A percentile compares a stretch with the other conserved stretches of the same genome.
phyloP scores from a whole-genome alignment of 2,329 filamentous ascomycete species.

The Ilyonectria robusta region DNA sequence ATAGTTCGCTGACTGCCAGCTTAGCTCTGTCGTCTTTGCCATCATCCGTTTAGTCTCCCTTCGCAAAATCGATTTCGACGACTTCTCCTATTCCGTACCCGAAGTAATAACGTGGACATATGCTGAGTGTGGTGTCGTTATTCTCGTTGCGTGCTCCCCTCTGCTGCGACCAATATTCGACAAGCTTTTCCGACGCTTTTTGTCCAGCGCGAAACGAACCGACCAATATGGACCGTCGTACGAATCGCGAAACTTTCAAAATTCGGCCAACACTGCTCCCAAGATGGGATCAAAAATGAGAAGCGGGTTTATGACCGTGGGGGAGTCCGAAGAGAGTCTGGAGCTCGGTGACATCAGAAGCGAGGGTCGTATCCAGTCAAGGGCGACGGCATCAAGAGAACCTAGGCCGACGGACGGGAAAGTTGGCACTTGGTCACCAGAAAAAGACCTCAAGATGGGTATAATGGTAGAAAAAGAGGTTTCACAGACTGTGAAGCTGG shows the following conservation, averaged over 20 bases:
- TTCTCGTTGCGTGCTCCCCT: slow-evolving; percentile 45
- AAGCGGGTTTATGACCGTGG: slow-evolving; percentile 24
- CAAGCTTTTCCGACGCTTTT: slow-evolving; percentile 37
- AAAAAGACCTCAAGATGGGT: slow-evolving; percentile 3
- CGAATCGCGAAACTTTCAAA: slow-evolving; percentile 10
- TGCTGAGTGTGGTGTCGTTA: slow-evolving; percentile 44
- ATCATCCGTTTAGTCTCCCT: slow-evolving; percentile 41
- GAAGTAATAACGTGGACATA: slow-evolving; percentile 44
- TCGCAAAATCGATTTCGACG: slow-evolving; percentile 38
- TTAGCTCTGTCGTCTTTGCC: slow-evolving; percentile 51
- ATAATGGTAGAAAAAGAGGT: slow-evolving; percentile 26
- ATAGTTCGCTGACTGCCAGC: not conserved
- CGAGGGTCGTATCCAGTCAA: slow-evolving; percentile 13
- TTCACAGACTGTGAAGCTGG: slow-evolving; percentile 21
- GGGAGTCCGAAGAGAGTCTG: slow-evolving; percentile 26
- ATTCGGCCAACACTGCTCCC: slow-evolving; percentile 9
- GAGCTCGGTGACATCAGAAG: slow-evolving; percentile 22
- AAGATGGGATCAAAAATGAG: slow-evolving; percentile 13
- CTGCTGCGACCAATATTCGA: slow-evolving; percentile 45
- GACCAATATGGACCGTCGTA: slow-evolving; percentile 10
- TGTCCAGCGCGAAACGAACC: slow-evolving; percentile 26
- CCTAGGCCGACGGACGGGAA: not conserved
- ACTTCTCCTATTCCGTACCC: slow-evolving; percentile 44
- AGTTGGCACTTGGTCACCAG: not conserved
- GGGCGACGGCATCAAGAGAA: slow-evolving; percentile 1